Evolutionary conservation across 1,139 yeast species (phyloP).

Genomic region (Kurtzmaniella quercitrusa): DNA sequence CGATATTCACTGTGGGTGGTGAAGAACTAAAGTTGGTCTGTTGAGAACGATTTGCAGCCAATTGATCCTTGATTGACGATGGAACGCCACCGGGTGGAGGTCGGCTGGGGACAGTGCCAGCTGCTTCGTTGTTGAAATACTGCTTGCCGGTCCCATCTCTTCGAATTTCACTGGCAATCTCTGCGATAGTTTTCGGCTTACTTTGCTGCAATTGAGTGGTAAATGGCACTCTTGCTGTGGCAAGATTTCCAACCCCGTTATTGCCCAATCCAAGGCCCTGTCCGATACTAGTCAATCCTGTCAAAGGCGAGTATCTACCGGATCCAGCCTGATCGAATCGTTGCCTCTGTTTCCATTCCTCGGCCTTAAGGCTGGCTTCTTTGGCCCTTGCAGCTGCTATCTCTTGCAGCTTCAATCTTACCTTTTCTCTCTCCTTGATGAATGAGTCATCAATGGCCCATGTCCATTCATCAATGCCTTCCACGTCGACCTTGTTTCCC

Average conservation of each 20-base stretch:
- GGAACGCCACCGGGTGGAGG: conserved; percentile 7
- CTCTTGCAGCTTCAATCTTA: conserved; percentile 65
- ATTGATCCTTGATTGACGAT: conserved; percentile 45
- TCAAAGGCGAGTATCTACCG: conserved; percentile 23
- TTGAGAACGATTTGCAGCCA: conserved; percentile 48
- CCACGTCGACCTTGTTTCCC: conserved; percentile 39
- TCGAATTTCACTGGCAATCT: conserved; percentile 51
- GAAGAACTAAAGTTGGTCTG: conserved; percentile 9
- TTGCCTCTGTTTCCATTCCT: conserved; percentile 45
- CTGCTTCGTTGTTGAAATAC: conserved; percentile 29
- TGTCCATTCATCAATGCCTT: conserved; percentile 60
- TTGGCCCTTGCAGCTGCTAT: conserved; percentile 54
- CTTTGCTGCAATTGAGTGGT: conserved; percentile 19
- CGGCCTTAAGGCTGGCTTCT: conserved; percentile 51
- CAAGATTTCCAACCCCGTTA: conserved; percentile 7
- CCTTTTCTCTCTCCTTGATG: conserved; percentile 74
- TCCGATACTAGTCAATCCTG: conserved; percentile 8
- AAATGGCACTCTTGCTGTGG: conserved; percentile 15
- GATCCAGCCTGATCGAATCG: conserved; percentile 25
- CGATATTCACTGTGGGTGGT: conserved; percentile 40
- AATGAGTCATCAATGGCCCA: conserved; percentile 89
- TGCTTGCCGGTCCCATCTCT: conserved; percentile 32
- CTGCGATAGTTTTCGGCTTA: conserved; percentile 49
- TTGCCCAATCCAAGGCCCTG: background rate
- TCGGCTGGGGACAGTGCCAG: conserved; percentile 3